These are phyloP conservation scores for Pseudonitzschia pungens DNA, from an alignment of 108 stramenopile species.

Conservation along the genomic window DNA sequence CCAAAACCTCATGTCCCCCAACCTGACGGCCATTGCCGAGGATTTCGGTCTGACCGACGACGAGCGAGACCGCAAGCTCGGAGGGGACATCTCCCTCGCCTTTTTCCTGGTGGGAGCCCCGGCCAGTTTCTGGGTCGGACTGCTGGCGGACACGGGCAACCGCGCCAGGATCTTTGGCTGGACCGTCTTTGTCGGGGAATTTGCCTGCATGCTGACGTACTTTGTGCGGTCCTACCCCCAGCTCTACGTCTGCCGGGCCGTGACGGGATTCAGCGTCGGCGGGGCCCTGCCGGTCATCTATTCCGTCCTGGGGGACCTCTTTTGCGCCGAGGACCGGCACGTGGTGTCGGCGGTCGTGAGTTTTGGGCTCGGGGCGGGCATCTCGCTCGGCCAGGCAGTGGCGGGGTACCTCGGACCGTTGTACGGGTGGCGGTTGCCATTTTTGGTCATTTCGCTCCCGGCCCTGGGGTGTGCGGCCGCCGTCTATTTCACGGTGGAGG, in stretches of 20 bases:
- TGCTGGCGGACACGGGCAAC: constrained; percentile 37
- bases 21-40: constrained; percentile 71
- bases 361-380: constrained; percentile 71
- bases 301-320: constrained; percentile 81
- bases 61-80: constrained; percentile 78
- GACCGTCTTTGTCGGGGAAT: constrained; percentile 81
- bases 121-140: constrained; percentile 67
- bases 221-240: constrained; percentile 60
- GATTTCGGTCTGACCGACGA: constrained; percentile 76
- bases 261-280: constrained; percentile 81
- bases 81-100: constrained; percentile 80
- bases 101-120: constrained; percentile 84
- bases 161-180: constrained; percentile 59
- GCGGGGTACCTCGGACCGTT: constrained; percentile 79
- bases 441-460: constrained; percentile 69
- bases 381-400: constrained; percentile 68
- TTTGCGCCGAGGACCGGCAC: constrained; percentile 59
- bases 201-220: constrained; percentile 73
- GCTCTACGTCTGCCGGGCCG: constrained; percentile 72
- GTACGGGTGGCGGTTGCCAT: constrained; percentile 82
- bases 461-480: constrained; percentile 65
- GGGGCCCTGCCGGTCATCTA: constrained; percentile 85
- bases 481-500: constrained; percentile 58
- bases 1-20: constrained; percentile 86
- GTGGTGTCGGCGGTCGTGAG: constrained; percentile 66